These are phyloP conservation scores for Lagenidium giganteum DNA, from an alignment of 352 stramenopile genomes.

Conservation along the genomic window DNA sequence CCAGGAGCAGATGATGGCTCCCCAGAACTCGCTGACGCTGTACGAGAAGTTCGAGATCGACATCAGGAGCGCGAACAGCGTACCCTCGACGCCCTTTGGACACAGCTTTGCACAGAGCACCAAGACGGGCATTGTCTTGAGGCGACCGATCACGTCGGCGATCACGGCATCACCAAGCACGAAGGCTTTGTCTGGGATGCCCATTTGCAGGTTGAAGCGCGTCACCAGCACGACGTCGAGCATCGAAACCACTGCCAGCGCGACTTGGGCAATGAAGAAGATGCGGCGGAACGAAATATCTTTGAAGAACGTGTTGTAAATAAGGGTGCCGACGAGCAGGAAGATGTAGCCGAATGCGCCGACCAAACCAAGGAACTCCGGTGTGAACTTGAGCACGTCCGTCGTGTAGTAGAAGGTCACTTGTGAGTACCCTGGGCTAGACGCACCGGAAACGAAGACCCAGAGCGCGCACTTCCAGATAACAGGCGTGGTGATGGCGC, in stretches of 20 bases:
- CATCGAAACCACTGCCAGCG: constrained; percentile 61
- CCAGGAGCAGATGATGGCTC: constrained; percentile 83
- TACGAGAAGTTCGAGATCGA: constrained; percentile 95
- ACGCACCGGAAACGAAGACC: constrained; percentile 93
- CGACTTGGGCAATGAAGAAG: constrained; percentile 85
- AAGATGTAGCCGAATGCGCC: constrained; percentile 72
- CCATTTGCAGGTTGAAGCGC: constrained; percentile 86
- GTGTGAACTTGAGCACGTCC: constrained; percentile 92
- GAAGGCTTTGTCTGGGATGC: constrained; percentile 95
- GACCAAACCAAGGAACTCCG: constrained; percentile 93
- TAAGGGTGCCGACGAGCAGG: constrained; percentile 68
- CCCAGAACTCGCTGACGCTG: constrained; percentile 91
- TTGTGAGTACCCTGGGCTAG: constrained; percentile 90
- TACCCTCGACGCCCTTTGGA: constrained; percentile 93
- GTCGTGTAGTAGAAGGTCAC: constrained; percentile 96
- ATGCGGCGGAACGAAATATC: constrained; percentile 91
- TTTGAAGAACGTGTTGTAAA: constrained; percentile 87
- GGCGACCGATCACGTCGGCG: constrained; percentile 68
- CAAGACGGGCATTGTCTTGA: constrained; percentile 92
- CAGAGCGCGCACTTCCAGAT: constrained; percentile 97
- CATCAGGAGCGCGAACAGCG: constrained; percentile 97
- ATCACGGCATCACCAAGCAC: constrained; percentile 94
- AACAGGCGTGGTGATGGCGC: constrained; percentile 78
- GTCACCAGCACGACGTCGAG: constrained; percentile 88
- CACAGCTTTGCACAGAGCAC: constrained; percentile 94